Evolutionary conservation across 1,284 basidiomycete species (phyloP), one percentile per base, ranked within the genome.

Genomic region (Austroboletus niveus): DNA sequence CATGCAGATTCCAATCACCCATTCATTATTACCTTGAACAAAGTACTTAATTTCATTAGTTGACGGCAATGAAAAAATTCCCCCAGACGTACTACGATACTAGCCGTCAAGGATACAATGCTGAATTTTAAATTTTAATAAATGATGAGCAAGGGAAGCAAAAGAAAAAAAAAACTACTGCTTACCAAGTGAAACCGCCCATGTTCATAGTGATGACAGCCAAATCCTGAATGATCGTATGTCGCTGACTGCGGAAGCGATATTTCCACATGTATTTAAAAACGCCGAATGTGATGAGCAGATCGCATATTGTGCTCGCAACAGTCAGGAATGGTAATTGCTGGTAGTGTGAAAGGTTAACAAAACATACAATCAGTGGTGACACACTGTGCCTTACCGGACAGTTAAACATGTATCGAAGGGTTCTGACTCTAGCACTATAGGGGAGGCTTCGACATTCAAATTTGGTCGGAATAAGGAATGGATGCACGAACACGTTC

Each of bases 221-320:
- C 48, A 60, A 10, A 30, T 60, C 57, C 22, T 47, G 58, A 15
- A 58, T 45, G 9, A 36, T 15, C 4, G 24, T 55, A 4, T 46
- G 51, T 34, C 22, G 9, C 8, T 34, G 43, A 22, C 34, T 54
- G 15, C 50, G 55, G 17, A 60, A 54, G 14, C 45, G 47, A 8
- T 48, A 44, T 36, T 7, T 60, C 57, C 51, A 60, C 55, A 58
- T 40, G 14, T 58, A 58, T 30, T 54, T 60, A 31, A 58, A 51
- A 32, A 57, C 17, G 1, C 20, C 39, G 5, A 1, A 24, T 24
- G 49, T 49, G 29, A 60, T 60, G 8, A 58, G 20, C 15, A 49
- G 2, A 20, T 58, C 50, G 12, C 51, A 51, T 3, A 47, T 0
- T 2, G 38, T 32, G 14, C 24, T 35, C 14, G 36, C 1, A 11